Base-by-base conservation (phyloP, 1,284 basidiomycete genomes). In the Malassezia sp. region DNA sequence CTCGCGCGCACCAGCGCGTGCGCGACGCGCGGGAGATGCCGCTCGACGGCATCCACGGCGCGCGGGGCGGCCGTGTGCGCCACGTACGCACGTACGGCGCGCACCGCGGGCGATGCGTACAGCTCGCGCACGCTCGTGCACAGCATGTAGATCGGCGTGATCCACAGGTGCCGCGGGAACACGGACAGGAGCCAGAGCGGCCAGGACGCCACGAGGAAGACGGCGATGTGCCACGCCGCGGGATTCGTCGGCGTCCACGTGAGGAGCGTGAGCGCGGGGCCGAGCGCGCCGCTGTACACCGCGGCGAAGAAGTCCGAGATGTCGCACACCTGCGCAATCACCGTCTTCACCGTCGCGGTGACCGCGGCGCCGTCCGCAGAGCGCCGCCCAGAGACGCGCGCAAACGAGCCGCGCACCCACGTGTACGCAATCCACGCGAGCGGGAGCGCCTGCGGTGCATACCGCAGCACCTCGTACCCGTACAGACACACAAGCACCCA, bases 401-500 rank as follows among this genome's bases (percentile, higher is more conserved):
- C 39, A 12, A 57, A 42, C 31, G 60, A 60, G 24, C 42, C 45
- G 18, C 49, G 32, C 10, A 63, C 21, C 17, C 59, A 60, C 1
- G 55, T 47, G 24, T 57, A 65, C 2, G 33, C 51, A 23, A 70
- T 53, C 37, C 52, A 57, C 27, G 37, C 39, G 17, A 70, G 53
- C 4, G 60, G 14, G 15, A 66, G 14, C 4, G 51, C 42, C 36
- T 70, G 65, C 12, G 67, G 65, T 3, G 59, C 58, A 42, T 66
- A 70, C 2, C 67, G 53, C 11, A 70, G 22, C 2, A 62, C 38
- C 41, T 65, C 60, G 47, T 70, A 70, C 7, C 61, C 64, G 42
- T 59, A 64, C 27, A 67, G 52, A 47, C 65, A 63, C 12, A 40
- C 23, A 15, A 59, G 47, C 42, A 60, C 56, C 47, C 60, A 69